Evolutionary conservation across 208 protist species (phyloP), one percentile per base, ranked within the genome.

Genomic region (Trichomonas tenax): DNA sequence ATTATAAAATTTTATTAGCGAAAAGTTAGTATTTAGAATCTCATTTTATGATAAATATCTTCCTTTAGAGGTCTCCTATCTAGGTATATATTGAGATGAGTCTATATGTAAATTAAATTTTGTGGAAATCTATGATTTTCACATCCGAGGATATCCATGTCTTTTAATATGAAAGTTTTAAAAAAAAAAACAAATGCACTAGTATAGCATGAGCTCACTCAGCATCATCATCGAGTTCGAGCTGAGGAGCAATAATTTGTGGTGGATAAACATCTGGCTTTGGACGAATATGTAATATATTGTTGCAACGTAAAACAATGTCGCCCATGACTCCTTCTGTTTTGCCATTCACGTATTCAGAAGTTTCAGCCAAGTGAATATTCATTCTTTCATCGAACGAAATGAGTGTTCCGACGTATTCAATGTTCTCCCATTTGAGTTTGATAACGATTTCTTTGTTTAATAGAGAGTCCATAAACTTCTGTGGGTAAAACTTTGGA

Each of bases 361-460:
- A 23, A 46, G 40, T n/a, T 21, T 89, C 82, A 9, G n/a, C 10
- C 21, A 89, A 38, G 48, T 89, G 82, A 31, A 89, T 89, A 46
- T 89, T 89, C 82, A 89, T 89, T 44, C 82, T 44, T n/a, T n/a
- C 40, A 48, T 89, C 82, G 48, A 89, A 89, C 17, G 82, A 89
- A 46, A 89, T 40, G 4, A 89, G 41, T 9, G 82, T 89, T 45
- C 82, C 82, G 8, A 89, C 40, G 31, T 89, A 89, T 46, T 89
- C 82, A 44, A 89, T 89, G 14, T 40, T 40, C 26, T 72, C 58
- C 82, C 82, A 89, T 31, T 89, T 89, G 3, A 89, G 82, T 31
- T 40, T n/a, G 8, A 89, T 40, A 89, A 89, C 40, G 10, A 89
- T 89, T 31, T 89, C 14, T n/a, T 44, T 44, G 34, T 89, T 46